Conservation (phyloP, 257 asterid genomes). For the Nicotiana attenuata region DNA sequence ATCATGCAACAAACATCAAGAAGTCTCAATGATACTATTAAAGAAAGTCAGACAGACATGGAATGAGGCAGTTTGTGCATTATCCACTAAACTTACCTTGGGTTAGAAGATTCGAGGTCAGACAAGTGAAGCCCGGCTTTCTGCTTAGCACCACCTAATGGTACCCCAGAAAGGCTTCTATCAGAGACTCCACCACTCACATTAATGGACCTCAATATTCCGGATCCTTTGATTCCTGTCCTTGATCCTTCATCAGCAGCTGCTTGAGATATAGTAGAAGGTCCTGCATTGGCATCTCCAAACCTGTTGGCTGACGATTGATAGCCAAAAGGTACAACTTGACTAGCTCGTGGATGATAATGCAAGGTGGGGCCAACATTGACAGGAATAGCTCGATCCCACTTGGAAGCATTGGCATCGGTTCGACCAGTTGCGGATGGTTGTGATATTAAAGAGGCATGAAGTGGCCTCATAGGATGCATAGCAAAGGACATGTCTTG, state of each 20-base stretch:
- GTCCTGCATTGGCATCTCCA: constrained; percentile 54
- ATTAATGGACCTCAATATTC: constrained; percentile 55
- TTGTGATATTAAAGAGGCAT: constrained; percentile 47
- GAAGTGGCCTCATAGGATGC: constrained; percentile 55
- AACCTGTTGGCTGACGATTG: constrained; percentile 53
- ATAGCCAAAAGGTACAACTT: constrained; percentile 56
- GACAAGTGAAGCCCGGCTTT: constrained; percentile 42
- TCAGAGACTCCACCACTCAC: constrained; percentile 46
- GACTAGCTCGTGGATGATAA: constrained; percentile 66
- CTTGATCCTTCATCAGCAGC: constrained; percentile 99
- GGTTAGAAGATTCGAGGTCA: constrained; percentile 63
- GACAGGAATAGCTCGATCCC: constrained; percentile 43
- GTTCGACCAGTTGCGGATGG: constrained; percentile 47
- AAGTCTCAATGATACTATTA: constrained; percentile 10
- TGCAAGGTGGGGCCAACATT: constrained; percentile 46
- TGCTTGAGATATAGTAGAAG: constrained; percentile 53
- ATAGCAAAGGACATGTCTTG: constrained; percentile 51
- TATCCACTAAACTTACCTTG: constrained; percentile 39
- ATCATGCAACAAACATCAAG: constrained; percentile 23
- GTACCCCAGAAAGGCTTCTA: constrained; percentile 64
- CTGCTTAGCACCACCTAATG: constrained; percentile 46
- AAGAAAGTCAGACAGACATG: not conserved
- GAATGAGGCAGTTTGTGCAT: not conserved
- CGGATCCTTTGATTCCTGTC: constrained; percentile 86
- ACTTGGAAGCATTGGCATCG: constrained; percentile 46